phyloP scores from a whole-genome alignment of 2,329 filamentous ascomycete species.

The Colletotrichum lupini region DNA sequence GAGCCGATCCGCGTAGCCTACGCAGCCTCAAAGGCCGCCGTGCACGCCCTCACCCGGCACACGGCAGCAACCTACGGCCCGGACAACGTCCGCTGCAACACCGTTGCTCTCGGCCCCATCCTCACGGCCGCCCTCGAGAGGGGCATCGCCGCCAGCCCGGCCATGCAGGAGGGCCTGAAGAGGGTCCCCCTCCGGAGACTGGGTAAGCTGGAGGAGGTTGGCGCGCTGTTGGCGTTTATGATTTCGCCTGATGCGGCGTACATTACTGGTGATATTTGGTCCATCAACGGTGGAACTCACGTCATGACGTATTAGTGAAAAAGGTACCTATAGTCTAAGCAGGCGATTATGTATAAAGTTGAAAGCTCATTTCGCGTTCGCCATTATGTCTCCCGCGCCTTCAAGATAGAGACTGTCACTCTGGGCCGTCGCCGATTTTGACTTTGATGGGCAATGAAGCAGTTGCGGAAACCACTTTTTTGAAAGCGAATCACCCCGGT shows the following conservation, averaged over 20 bases:
- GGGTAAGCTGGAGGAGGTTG: conserved; percentile 12
- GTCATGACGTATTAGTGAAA: neutral
- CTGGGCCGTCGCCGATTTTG: neutral
- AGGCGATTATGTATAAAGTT: too few relatives aligned
- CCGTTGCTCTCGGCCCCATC: conserved; percentile 3
- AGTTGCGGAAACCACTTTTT: neutral
- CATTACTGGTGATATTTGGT: conserved; percentile 14
- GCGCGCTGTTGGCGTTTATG: conserved; percentile 13
- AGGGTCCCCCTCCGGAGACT: neutral
- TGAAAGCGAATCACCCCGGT: neutral
- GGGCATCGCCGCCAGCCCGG: conserved; percentile 5
- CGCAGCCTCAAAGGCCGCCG: conserved; percentile 9
- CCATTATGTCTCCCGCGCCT: neutral
- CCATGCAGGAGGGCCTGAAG: conserved; percentile 8
- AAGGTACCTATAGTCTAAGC: too few relatives aligned
- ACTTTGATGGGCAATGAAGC: neutral
- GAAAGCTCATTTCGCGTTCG: neutral
- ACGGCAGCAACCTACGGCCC: conserved; percentile 7
- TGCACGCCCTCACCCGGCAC: conserved; percentile 20
- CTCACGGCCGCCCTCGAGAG: conserved; percentile 7
- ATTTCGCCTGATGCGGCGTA: conserved; percentile 23
- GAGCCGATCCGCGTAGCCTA: conserved; percentile 14
- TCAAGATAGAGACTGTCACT: neutral
- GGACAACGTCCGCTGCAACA: conserved; percentile 19
- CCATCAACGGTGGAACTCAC: conserved; percentile 16